phyloP scores from a whole-genome alignment of 148 eudicot genomes.

The Rhododendron williamsianum region DNA sequence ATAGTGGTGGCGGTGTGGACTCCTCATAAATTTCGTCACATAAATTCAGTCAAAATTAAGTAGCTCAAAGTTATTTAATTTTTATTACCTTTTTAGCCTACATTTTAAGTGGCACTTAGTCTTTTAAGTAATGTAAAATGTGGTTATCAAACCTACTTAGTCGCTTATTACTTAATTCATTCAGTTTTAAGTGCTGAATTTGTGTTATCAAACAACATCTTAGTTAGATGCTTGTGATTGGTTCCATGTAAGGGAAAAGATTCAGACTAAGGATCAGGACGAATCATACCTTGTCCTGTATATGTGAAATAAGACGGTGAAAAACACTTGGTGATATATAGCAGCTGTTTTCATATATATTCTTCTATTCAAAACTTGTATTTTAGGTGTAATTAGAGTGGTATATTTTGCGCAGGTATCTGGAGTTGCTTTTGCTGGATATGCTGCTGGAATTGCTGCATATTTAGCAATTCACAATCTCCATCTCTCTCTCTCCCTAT shows the following conservation, averaged over 20 bases:
- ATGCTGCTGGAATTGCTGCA: conserved; percentile 79
- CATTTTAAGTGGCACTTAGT: no score
- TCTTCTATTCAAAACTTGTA: not conserved
- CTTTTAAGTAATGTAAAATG: no score
- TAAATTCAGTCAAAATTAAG: no score
- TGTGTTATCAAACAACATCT: not conserved
- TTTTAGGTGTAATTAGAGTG: not conserved
- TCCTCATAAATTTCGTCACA: no score
- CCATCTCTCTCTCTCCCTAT: conserved; percentile 47
- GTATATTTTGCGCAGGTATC: conserved; percentile 45
- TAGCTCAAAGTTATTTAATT: no score
- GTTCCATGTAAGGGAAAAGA: not conserved
- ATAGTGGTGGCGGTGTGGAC: no score
- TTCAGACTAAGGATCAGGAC: not conserved
- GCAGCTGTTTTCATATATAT: not conserved
- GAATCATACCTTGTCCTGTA: not conserved
- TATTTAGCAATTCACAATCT: conserved; percentile 73
- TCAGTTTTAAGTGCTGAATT: no score
- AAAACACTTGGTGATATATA: not conserved
- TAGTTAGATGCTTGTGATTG: not conserved
- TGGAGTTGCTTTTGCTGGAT: conserved; percentile 91
- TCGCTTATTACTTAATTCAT: no score
- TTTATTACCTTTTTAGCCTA: no score
- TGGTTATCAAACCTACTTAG: no score
- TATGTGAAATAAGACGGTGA: not conserved